phyloP scores from a whole-genome alignment of 2,329 filamentous ascomycete genomes.

The Aphanoascus verrucosus region DNA sequence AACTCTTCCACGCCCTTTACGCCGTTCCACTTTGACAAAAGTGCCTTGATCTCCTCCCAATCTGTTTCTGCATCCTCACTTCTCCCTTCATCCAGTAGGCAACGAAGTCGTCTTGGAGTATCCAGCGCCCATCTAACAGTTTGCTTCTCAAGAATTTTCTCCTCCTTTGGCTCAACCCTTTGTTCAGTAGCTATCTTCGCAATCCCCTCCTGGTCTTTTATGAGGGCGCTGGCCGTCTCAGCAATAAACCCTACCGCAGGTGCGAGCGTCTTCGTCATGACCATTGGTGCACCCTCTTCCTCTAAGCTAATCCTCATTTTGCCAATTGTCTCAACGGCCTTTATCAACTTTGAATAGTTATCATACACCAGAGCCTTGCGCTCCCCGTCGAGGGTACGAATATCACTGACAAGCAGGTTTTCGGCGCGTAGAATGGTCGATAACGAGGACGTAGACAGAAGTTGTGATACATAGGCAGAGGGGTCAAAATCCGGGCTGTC shows the following conservation, averaged over 20 bases:
- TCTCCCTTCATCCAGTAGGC: conserved; percentile 30
- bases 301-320: conserved; percentile 48
- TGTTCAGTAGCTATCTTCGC: conserved; percentile 22
- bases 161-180: conserved; percentile 17
- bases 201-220: conserved; percentile 32
- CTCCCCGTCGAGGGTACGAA: conserved; percentile 83
- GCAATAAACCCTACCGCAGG: conserved; percentile 37
- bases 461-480: conserved; percentile 42
- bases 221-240: conserved; percentile 33
- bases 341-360: conserved; percentile 93
- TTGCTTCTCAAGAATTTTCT: conserved; percentile 27
- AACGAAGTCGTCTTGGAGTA: conserved; percentile 31
- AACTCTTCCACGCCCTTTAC: conserved; percentile 37
- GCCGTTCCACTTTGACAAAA: conserved; percentile 35
- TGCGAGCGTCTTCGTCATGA: conserved; percentile 36
- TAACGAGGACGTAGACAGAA: conserved; percentile 33
- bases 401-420: conserved; percentile 51
- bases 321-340: conserved; percentile 90
- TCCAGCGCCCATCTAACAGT: conserved; percentile 39
- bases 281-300: conserved; percentile 35
- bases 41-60: conserved; percentile 31
- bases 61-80: conserved; percentile 33
- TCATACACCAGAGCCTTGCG: conserved; percentile 96
- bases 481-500: conserved; percentile 64
- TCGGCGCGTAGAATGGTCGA: conserved; percentile 37